A percentile compares a stretch with the other conserved stretches of the same genome.
Evolutionary conservation across 78 protist genomes (phyloP).

Genomic region (Dictyostelium firmibasis): DNA sequence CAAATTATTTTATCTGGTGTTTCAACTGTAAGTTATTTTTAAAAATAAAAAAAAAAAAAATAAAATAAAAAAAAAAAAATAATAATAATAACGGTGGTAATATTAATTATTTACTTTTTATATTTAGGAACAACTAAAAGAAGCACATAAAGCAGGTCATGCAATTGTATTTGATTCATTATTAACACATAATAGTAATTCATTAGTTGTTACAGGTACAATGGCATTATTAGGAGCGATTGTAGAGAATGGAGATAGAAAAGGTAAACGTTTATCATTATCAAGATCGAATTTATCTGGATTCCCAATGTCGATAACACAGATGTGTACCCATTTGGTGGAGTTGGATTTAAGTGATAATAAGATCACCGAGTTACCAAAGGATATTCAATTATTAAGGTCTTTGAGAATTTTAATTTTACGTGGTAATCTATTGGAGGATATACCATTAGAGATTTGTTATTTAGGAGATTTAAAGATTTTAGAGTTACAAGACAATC

Average conservation of each 20-base stretch:
- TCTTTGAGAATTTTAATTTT: slow-evolving; percentile 50
- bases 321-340: slow-evolving; percentile 42
- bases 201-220: slow-evolving; percentile 58
- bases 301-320: slow-evolving; percentile 60
- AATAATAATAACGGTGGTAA: too few relatives aligned
- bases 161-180: slow-evolving; percentile 81
- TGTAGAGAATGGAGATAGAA: slow-evolving; percentile 47
- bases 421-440: slow-evolving; percentile 46
- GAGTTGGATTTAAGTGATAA: slow-evolving; percentile 64
- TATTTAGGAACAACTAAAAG: slow-evolving; percentile 61
- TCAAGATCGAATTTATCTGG: not conserved
- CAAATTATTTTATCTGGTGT: slow-evolving; percentile 56
- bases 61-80: not conserved
- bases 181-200: slow-evolving; percentile 76
- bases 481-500: slow-evolving; percentile 62
- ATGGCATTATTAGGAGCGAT: slow-evolving; percentile 76
- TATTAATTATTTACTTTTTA: not conserved
- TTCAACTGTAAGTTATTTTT: slow-evolving; percentile 34
- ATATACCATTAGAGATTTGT: slow-evolving; percentile 57
- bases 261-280: slow-evolving; percentile 33
- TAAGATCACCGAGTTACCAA: slow-evolving; percentile 34
- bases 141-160: slow-evolving; percentile 82
- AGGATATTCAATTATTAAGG: slow-evolving; percentile 13
- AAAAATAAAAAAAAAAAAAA: not conserved
- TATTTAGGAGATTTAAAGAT: slow-evolving; percentile 45